Conservation (phyloP, 176 grass and related monocot species). For the Saccharum officinarum region DNA sequence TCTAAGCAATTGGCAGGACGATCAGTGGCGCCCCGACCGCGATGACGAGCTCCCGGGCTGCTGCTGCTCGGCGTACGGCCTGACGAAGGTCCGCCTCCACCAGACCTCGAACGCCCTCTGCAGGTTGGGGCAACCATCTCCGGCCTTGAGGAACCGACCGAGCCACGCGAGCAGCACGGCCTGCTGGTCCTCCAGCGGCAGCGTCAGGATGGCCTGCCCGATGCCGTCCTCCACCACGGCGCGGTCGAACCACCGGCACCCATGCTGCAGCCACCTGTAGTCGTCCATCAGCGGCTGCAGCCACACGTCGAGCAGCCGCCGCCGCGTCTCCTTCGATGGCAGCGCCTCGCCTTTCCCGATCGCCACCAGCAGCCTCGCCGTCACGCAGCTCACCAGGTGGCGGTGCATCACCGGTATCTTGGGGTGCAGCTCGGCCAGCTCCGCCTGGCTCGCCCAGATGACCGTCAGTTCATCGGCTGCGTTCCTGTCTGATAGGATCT, state of each 20-base stretch:
- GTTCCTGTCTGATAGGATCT: conserved; percentile 64
- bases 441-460: conserved; percentile 60
- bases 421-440: conserved; percentile 62
- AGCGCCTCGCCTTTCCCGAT: conserved; percentile 68
- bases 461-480: conserved; percentile 55
- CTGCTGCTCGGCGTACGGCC: conserved; percentile 63
- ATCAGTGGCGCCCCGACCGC: conserved; percentile 4
- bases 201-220: conserved; percentile 66
- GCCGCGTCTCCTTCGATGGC: conserved; percentile 57
- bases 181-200: conserved; percentile 82
- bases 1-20: not conserved
- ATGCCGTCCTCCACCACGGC: conserved; percentile 71
- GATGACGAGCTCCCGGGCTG: conserved; percentile 31
- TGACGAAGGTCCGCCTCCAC: conserved; percentile 90
- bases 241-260: conserved; percentile 63
- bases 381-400: conserved; percentile 70
- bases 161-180: conserved; percentile 70
- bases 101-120: conserved; percentile 92
- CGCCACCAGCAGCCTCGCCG: conserved; percentile 61
- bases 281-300: conserved; percentile 82
- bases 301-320: conserved; percentile 67
- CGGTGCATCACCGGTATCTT: conserved; percentile 72
- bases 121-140: conserved; percentile 74
- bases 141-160: conserved; percentile 65
- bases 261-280: conserved; percentile 80